phyloP scores from a whole-genome alignment of 2,329 filamentous ascomycete species.

The Colletotrichum caudatum region DNA sequence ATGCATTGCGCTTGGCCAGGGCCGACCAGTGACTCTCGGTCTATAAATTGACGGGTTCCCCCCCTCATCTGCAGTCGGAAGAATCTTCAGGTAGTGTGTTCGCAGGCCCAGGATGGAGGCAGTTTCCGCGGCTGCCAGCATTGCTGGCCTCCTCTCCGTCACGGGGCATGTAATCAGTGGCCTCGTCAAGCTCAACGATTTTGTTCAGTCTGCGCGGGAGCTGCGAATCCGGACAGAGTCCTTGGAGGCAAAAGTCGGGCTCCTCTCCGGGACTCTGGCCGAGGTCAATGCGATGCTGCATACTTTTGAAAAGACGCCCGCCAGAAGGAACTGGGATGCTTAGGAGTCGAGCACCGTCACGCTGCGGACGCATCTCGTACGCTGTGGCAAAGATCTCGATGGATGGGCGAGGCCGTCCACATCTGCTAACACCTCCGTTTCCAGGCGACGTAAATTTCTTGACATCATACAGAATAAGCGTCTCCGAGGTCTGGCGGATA shows the following conservation, averaged over 20 bases:
- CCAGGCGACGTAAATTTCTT: not conserved
- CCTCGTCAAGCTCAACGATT: not conserved
- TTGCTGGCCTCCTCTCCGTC: conserved; percentile 4
- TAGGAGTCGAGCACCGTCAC: not conserved
- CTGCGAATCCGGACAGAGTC: not conserved
- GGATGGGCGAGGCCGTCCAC: not conserved
- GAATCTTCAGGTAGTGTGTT: not conserved
- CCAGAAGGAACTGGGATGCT: not conserved
- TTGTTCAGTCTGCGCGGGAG: not conserved
- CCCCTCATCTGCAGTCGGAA: not conserved
- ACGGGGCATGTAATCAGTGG: conserved; percentile 6
- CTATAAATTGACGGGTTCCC: not conserved
- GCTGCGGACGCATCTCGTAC: not conserved
- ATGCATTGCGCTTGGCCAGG: not conserved
- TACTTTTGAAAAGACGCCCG: not conserved
- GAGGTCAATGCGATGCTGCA: not conserved
- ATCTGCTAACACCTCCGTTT: not conserved
- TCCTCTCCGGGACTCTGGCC: not conserved
- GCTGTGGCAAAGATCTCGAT: not conserved
- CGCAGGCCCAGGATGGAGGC: not conserved
- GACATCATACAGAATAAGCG: not conserved
- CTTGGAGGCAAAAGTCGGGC: not conserved
- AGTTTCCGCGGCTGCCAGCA: conserved; percentile 5
- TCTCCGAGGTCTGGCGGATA: not conserved
- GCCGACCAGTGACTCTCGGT: no score